Evolutionary conservation across 2,329 filamentous ascomycete species (phyloP).

Genomic region (Stagonosporopsis rhizophila): DNA sequence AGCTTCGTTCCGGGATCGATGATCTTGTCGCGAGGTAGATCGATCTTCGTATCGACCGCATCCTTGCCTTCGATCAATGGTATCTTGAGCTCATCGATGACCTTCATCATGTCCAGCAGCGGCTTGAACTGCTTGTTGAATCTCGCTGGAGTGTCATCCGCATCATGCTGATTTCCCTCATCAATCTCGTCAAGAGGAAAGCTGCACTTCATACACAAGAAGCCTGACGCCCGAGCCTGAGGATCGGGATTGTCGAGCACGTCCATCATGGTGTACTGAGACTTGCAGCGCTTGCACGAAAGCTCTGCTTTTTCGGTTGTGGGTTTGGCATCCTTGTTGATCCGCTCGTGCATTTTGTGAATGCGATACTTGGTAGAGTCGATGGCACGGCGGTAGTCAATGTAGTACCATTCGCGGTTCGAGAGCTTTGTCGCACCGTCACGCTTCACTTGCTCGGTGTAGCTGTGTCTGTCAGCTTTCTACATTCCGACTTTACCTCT

Average conservation of each 20-base stretch:
- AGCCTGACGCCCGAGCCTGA: conserved; percentile 63
- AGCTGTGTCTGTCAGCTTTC: conserved; percentile 54
- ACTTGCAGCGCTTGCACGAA: conserved; percentile 79
- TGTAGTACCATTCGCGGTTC: conserved; percentile 94
- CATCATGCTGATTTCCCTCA: conserved; percentile 37
- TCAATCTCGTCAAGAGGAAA: conserved; percentile 58
- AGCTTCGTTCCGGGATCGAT: conserved; percentile 69
- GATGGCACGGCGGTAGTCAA: conserved; percentile 92
- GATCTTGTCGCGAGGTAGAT: conserved; percentile 70
- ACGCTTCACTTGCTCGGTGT: conserved; percentile 76
- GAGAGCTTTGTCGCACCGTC: conserved; percentile 83
- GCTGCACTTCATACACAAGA: conserved; percentile 82
- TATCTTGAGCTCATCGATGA: conserved; percentile 77
- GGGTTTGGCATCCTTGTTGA: conserved; percentile 82
- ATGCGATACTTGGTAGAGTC: conserved; percentile 96
- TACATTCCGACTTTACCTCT: conserved; percentile 5
- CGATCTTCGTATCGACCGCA: conserved; percentile 68
- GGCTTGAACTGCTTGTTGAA: conserved; percentile 82
- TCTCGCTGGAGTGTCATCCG: conserved; percentile 52
- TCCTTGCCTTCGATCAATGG: conserved; percentile 76
- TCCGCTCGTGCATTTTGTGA: conserved; percentile 84
- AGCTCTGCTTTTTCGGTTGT: conserved; percentile 89
- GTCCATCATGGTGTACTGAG: conserved; percentile 89
- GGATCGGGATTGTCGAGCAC: conserved; percentile 78
- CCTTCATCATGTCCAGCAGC: conserved; percentile 76